These are phyloP conservation scores for Quercus ilex DNA, from an alignment of 306 rosid species.

Conservation along the genomic window DNA sequence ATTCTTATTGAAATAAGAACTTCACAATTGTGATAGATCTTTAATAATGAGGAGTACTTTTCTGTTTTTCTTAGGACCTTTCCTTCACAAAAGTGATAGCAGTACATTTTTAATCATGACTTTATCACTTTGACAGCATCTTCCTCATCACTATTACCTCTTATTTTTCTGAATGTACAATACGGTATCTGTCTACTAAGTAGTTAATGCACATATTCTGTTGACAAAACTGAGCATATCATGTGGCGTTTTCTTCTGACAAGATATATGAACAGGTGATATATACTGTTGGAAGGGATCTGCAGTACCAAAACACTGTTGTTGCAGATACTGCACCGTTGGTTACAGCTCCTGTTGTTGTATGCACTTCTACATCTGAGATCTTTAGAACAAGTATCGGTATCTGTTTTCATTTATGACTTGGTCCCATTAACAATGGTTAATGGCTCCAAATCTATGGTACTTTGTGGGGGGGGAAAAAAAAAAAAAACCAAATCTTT, in stretches of 20 bases:
- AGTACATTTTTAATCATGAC: background rate
- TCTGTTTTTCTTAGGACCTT: background rate
- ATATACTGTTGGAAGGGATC: constrained; percentile 90
- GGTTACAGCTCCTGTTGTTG: constrained; percentile 74
- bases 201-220: background rate
- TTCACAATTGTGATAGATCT: background rate
- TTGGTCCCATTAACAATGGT: background rate
- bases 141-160: background rate
- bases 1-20: background rate
- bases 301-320: constrained; percentile 63
- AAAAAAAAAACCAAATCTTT: background rate
- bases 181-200: background rate
- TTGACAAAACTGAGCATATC: constrained; percentile 7
- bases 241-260: constrained; percentile 18
- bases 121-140: background rate
- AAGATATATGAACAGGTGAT: constrained; percentile 60
- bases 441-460: background rate
- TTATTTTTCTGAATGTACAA: background rate
- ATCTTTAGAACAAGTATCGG: constrained; percentile 7
- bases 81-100: background rate
- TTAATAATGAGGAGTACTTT: background rate
- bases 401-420: constrained; percentile 21
- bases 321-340: constrained; percentile 70
- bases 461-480: too few relatives aligned
- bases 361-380: constrained; percentile 33